Percentiles rank a stretch among this genome's conserved stretches.
These are phyloP conservation scores for Casuarina glauca DNA, from an alignment of 306 rosid species.

Conservation along the genomic window DNA sequence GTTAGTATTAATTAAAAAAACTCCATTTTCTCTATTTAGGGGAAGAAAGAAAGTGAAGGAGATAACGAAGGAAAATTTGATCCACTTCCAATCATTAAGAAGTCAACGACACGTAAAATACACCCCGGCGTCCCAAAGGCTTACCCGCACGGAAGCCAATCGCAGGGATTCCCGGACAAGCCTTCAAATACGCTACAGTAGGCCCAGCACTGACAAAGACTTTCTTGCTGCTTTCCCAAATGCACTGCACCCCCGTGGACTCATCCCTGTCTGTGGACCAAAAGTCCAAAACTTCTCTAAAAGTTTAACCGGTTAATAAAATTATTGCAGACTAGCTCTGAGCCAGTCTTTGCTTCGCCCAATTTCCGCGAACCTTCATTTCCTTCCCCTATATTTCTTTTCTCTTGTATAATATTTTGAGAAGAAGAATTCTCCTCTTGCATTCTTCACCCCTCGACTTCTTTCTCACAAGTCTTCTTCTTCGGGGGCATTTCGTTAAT, in stretches of 20 bases:
- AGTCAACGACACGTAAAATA: too few species aligned
- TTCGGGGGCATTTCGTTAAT: background rate
- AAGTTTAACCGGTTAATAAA: too few species aligned
- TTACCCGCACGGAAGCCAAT: background rate
- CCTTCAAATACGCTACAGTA: conserved; percentile 11
- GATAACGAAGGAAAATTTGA: too few species aligned
- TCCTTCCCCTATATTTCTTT: conserved; percentile 9
- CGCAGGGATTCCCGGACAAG: background rate
- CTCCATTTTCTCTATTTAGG: too few species aligned
- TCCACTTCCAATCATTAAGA: too few species aligned
- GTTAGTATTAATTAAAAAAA: too few species aligned
- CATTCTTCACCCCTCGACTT: conserved; percentile 18
- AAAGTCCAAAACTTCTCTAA: too few species aligned
- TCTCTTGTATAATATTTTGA: background rate
- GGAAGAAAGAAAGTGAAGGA: too few species aligned
- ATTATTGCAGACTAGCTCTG: background rate
- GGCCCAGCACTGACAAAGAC: conserved; percentile 38
- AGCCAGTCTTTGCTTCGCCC: conserved; percentile 14
- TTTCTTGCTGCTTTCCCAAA: conserved; percentile 27
- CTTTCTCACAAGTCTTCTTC: conserved; percentile 1
- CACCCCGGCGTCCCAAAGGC: background rate
- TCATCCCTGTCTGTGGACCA: background rate
- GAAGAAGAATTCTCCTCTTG: background rate
- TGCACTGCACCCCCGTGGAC: background rate
- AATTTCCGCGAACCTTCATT: conserved; percentile 51